A percentile compares a stretch with the other conserved stretches of the same genome.
Conservation (phyloP, 306 rosid species). For the Rubus idaeus region DNA sequence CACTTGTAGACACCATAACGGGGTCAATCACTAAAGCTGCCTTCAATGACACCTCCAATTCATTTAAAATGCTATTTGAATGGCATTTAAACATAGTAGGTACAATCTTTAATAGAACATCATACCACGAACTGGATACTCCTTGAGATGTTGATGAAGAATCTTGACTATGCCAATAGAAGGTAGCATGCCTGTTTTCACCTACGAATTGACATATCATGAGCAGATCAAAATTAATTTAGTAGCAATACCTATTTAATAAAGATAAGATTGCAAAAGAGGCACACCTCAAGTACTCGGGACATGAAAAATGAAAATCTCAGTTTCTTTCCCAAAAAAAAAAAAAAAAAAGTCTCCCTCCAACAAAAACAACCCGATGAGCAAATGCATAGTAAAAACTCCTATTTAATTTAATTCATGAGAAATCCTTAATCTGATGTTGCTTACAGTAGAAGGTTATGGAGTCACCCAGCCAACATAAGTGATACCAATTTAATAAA, state of each 20-base stretch:
- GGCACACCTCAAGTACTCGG: not conserved
- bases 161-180: constrained; percentile 54
- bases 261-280: not conserved
- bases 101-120: constrained; percentile 18
- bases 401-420: not conserved
- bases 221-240: constrained; percentile 18
- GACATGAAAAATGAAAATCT: not conserved
- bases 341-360: not conserved
- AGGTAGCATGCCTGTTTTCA: constrained; percentile 94
- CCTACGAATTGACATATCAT: constrained; percentile 42
- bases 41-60: constrained; percentile 44
- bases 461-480: not conserved
- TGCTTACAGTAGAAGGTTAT: not conserved
- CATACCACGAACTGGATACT: constrained; percentile 81
- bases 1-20: constrained; percentile 93
- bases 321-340: too few relatives aligned
- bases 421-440: not conserved
- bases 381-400: not conserved
- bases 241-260: constrained; percentile 1
- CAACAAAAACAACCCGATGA: not conserved
- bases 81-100: constrained; percentile 19
- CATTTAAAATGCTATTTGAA: constrained; percentile 26
- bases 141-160: constrained; percentile 57
- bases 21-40: constrained; percentile 98
- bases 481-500: not conserved